These are phyloP conservation scores for Tarenaya hassleriana DNA, from an alignment of 345 rosid species.

Conservation along the genomic window DNA sequence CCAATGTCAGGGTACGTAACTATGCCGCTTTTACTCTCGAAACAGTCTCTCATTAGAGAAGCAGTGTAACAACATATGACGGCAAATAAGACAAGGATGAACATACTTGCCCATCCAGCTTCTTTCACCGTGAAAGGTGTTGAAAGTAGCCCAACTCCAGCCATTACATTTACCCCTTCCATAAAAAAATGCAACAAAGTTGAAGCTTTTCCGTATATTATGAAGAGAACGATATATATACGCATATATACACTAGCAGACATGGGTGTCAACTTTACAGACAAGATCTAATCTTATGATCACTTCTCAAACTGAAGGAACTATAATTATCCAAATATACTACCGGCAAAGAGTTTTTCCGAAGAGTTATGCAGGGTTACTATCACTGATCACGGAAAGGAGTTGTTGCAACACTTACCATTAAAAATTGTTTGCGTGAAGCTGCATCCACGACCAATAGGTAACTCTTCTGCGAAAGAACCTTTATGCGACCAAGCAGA, in stretches of 20 bases:
- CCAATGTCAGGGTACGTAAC: slow-evolving; percentile 83
- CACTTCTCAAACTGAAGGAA: too few species aligned
- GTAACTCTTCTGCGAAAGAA: slow-evolving; percentile 63
- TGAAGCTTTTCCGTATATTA: background rate
- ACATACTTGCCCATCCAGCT: slow-evolving; percentile 82
- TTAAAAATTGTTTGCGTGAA: slow-evolving; percentile 81
- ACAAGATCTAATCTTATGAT: too few species aligned
- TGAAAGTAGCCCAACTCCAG: slow-evolving; percentile 87
- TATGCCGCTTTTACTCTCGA: slow-evolving; percentile 69
- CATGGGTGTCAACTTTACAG: too few species aligned
- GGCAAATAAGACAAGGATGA: slow-evolving; percentile 47
- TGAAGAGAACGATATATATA: background rate
- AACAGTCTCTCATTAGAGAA: slow-evolving; percentile 70
- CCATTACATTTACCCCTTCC: slow-evolving; percentile 75
- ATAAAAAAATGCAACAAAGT: background rate
- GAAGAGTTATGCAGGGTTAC: too few species aligned
- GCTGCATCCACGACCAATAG: slow-evolving; percentile 64
- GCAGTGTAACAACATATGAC: slow-evolving; percentile 80
- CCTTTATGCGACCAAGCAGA: slow-evolving; percentile 55
- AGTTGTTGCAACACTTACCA: slow-evolving; percentile 31
- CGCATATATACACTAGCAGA: background rate
- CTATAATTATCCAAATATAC: too few species aligned
- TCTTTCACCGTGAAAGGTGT: slow-evolving; percentile 68
- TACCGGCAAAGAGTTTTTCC: too few species aligned
- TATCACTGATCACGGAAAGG: background rate